These are phyloP conservation scores for Phytophthora litchii DNA, from an alignment of 352 stramenopile species.

Conservation along the genomic window DNA sequence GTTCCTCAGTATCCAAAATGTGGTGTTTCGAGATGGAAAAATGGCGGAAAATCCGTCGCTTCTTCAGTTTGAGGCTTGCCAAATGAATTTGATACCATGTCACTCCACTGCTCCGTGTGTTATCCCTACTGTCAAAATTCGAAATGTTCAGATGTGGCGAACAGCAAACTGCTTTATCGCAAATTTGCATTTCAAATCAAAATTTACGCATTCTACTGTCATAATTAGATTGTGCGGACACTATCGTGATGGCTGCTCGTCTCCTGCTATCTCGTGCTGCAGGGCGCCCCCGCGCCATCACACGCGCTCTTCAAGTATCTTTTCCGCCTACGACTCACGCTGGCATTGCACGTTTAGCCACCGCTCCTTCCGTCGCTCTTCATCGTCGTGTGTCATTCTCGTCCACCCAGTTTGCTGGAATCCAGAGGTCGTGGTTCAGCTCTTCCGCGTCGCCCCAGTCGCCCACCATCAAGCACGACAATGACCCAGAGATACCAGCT, in stretches of 20 bases:
- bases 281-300: constrained; percentile 5
- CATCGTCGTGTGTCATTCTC: constrained; percentile 7
- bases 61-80: too few relatives aligned
- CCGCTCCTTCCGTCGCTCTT: not conserved
- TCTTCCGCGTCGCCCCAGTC: constrained; percentile 10
- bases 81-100: too few relatives aligned
- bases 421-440: constrained; percentile 21
- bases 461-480: constrained; percentile 3
- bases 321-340: not conserved
- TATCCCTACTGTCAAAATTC: too few relatives aligned
- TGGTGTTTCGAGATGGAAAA: too few relatives aligned
- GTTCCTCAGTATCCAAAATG: too few relatives aligned
- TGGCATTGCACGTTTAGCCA: constrained; percentile 4
- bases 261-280: constrained; percentile 20
- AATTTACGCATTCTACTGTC: not conserved
- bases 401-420: constrained; percentile 15
- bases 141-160: too few relatives aligned
- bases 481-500: not conserved
- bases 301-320: not conserved
- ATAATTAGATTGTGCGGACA: constrained; percentile 13
- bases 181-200: not conserved
- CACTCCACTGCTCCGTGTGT: too few relatives aligned
- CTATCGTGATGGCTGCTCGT: constrained; percentile 15
- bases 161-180: too few relatives aligned
- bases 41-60: too few relatives aligned